Percentiles rank a stretch among this genome's conserved stretches.
Conservation (phyloP, 2,329 filamentous ascomycete species). For the Trichoderma polysporum region DNA sequence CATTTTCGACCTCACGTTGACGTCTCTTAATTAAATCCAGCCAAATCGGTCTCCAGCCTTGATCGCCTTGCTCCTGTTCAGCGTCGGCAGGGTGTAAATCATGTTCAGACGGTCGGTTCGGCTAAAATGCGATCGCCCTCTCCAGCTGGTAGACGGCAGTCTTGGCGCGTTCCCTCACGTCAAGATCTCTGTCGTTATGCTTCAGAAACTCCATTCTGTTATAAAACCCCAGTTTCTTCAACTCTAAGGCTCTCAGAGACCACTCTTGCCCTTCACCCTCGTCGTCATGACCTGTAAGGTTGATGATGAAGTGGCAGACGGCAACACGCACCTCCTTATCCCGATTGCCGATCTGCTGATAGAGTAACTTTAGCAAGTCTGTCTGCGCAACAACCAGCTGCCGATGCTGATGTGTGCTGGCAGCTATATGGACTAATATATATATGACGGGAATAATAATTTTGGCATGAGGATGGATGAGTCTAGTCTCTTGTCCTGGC, state of each 20-base stretch:
- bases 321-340: constrained; percentile 72
- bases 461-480: constrained; percentile 61
- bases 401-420: constrained; percentile 74
- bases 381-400: constrained; percentile 75
- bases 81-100: not conserved
- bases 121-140: constrained; percentile 34
- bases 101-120: not conserved
- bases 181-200: constrained; percentile 69
- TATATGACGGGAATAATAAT: constrained; percentile 77
- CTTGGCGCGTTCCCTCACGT: constrained; percentile 82
- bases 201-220: constrained; percentile 61
- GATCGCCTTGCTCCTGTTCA: no score
- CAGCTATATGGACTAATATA: constrained; percentile 85
- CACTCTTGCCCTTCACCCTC: constrained; percentile 64
- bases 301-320: constrained; percentile 81
- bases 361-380: constrained; percentile 69
- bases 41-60: not conserved
- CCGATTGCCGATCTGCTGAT: constrained; percentile 70
- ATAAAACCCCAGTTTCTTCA: constrained; percentile 71
- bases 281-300: constrained; percentile 82
- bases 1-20: not conserved
- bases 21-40: not conserved
- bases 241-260: constrained; percentile 63
- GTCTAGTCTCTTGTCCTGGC: constrained; percentile 43
- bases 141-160: constrained; percentile 73